phyloP scores from a whole-genome alignment of 2,329 filamentous ascomycete species.

The Magnaporthales sp. region DNA sequence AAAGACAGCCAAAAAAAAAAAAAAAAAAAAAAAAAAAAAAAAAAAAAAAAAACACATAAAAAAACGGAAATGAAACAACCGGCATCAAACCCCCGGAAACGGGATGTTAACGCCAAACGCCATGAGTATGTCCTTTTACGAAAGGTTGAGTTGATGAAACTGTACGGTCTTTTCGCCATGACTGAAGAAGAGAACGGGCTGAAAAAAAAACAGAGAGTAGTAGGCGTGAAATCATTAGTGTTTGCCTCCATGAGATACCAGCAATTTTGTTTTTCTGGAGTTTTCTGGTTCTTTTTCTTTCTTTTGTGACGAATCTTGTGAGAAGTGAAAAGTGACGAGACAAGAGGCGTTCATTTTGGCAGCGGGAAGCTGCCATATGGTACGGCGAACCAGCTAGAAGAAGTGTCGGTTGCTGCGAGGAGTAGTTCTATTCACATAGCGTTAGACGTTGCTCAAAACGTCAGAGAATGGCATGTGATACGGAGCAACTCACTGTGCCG shows the following conservation, averaged over 20 bases:
- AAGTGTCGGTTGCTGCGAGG: constrained; percentile 38
- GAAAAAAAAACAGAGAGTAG: neutral
- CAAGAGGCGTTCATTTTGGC: neutral
- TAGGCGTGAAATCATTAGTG: neutral
- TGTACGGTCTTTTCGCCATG: neutral
- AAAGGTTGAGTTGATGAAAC: neutral
- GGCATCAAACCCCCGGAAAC: neutral
- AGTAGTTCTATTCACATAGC: constrained; percentile 18
- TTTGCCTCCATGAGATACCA: neutral
- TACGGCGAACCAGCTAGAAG: constrained; percentile 10
- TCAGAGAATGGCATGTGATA: neutral
- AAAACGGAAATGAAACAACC: neutral
- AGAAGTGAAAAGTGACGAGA: neutral
- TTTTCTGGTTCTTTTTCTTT: neutral
- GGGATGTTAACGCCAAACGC: neutral
- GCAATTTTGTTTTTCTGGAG: neutral
- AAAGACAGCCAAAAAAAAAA: constrained; percentile 4
- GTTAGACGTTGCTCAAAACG: neutral
- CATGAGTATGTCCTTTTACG: neutral
- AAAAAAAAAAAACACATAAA: neutral
- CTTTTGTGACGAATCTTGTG: neutral
- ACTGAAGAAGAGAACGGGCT: neutral
- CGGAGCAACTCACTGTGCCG: constrained; percentile 37
- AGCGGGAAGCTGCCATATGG: neutral
- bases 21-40: constrained; percentile 1